phyloP scores from a whole-genome alignment of 805 yeast species.

The Starmerella asiatica region DNA sequence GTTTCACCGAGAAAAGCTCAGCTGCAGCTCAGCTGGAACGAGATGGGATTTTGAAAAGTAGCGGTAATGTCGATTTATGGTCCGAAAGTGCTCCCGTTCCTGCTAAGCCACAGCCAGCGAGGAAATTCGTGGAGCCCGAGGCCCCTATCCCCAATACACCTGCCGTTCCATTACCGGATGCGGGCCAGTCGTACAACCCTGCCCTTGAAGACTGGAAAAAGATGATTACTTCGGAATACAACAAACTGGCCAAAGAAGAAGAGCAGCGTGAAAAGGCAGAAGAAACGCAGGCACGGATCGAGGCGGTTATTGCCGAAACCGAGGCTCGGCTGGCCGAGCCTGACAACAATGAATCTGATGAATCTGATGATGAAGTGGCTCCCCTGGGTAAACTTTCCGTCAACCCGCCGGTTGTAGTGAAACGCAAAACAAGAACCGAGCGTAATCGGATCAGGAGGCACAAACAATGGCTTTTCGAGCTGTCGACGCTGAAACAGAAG shows the following conservation, averaged over 20 bases:
- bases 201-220: conserved; percentile 68
- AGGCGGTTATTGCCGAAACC: conserved; percentile 31
- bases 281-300: conserved; percentile 51
- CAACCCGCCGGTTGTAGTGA: conserved; percentile 53
- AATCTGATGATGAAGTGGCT: conserved; percentile 24
- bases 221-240: conserved; percentile 54
- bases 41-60: conserved; percentile 48
- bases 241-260: conserved; percentile 52
- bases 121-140: conserved; percentile 19
- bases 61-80: conserved; percentile 57
- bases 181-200: conserved; percentile 90
- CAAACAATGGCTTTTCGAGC: conserved; percentile 45
- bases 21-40: conserved; percentile 35
- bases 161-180: conserved; percentile 45
- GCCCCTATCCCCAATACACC: conserved; percentile 18
- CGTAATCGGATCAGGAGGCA: conserved; percentile 60
- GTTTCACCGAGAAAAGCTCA: conserved; percentile 8
- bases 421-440: conserved; percentile 63
- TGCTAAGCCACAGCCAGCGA: background rate
- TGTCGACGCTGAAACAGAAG: conserved; percentile 27
- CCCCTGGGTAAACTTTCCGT: conserved; percentile 39
- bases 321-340: conserved; percentile 35
- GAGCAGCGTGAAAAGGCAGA: conserved; percentile 46
- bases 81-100: background rate
- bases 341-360: conserved; percentile 20